Evolutionary conservation across 2,329 filamentous ascomycete species (phyloP), one percentile per base, ranked within the genome.

Genomic region (Dothideomycetidae sp.): DNA sequence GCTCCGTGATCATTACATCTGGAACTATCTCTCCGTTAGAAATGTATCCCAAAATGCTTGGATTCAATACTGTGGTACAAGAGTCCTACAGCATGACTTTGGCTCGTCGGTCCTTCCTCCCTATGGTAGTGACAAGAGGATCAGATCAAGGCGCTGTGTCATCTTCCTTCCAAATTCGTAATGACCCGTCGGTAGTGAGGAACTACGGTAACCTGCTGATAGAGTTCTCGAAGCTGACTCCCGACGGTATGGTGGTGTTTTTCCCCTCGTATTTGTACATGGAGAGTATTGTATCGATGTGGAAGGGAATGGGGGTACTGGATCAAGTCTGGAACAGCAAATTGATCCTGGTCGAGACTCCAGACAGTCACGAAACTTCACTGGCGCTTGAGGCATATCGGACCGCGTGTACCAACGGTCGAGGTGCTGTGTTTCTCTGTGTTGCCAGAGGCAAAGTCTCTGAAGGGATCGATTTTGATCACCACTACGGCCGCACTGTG

Each of bases 241-340:
- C 90, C 0, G 90, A 98, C 51, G 90, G 90, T 19, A 78, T 98
- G 58, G 90, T 98, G n/a, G 90, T 98, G 28, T 98, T 98, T 67
- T 98, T 98, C 56, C 92, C 90, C 0, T 93, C 85, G 0, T 98
- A 98, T 51, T 71, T 98, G 1, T 98, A 98, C 63, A 96, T 98
- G 90, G 90, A 98, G 56, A 90, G 81, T 36, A 96, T 96, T 55
- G 94, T 98, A 56, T 88, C 81, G 56, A 93, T 93, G 76, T 98
- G 90, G 90, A 90, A 98, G 58, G 85, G 84, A 39, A 96, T 96
- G 86, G 85, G 85, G 16, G 93, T 96, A 45, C 67, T 98, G 23
- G 90, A 98, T 59, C 81, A 90, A 54, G 85, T 98, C 19, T 98
- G 90, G 90, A 94, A 93, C 59, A 94, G 93, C 66, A 98, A 98